A percentile compares a stretch with the other conserved stretches of the same genome.
Evolutionary conservation across 148 eudicot species (phyloP).

Genomic region (Camellia japonica): DNA sequence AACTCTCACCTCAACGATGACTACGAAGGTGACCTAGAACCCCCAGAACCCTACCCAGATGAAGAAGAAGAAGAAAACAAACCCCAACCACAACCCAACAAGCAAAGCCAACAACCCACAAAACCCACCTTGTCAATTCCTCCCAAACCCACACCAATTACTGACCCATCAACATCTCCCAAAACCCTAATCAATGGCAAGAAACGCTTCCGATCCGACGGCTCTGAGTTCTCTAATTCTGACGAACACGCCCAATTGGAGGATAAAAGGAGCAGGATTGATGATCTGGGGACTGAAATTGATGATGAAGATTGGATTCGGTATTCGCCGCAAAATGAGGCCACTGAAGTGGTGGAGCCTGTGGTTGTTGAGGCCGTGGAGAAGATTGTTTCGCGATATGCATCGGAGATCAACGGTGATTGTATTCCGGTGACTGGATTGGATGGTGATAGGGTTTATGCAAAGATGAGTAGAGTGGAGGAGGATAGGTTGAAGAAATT

Average conservation of each 20-base stretch:
- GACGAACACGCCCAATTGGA: not conserved
- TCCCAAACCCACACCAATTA: slow-evolving; percentile 17
- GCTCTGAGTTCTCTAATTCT: slow-evolving; percentile 4
- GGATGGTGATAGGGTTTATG: slow-evolving; percentile 83
- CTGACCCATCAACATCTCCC: not conserved
- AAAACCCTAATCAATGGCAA: slow-evolving; percentile 10
- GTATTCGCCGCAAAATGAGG: slow-evolving; percentile 15
- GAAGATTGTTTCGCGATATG: slow-evolving; percentile 55
- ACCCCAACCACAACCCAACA: slow-evolving; percentile 8
- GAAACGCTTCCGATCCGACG: slow-evolving; percentile 50
- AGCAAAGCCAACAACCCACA: slow-evolving; percentile 10
- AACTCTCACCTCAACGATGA: slow-evolving; percentile 47
- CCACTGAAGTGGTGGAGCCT: slow-evolving; percentile 12
- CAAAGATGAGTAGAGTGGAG: slow-evolving; percentile 49
- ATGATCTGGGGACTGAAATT: slow-evolving; percentile 17
- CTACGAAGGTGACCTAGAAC: slow-evolving; percentile 23
- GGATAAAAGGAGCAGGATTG: slow-evolving; percentile 28
- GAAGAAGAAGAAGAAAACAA: slow-evolving; percentile 8
- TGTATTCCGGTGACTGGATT: slow-evolving; percentile 77
- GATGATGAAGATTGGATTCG: slow-evolving; percentile 37
- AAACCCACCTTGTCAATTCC: slow-evolving; percentile 23
- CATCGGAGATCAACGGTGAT: slow-evolving; percentile 78
- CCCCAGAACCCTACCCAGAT: slow-evolving; percentile 14
- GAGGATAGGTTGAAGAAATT: slow-evolving; percentile 27
- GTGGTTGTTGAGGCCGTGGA: slow-evolving; percentile 19